Evolutionary conservation across 208 protist genomes (phyloP).

Genomic region (Crithidia expoeki): DNA sequence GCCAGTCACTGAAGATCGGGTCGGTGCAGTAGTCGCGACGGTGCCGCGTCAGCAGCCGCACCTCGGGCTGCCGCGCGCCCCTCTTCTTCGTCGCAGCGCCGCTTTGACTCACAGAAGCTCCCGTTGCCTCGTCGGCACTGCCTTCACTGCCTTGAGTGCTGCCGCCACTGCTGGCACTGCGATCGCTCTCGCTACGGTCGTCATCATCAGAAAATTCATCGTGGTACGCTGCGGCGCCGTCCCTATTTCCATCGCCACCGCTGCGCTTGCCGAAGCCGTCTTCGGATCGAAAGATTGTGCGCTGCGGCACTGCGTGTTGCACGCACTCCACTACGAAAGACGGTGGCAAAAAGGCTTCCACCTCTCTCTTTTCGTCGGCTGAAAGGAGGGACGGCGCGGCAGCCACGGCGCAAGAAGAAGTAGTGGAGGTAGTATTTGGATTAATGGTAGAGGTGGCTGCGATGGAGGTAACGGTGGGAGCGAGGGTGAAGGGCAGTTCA

Average conservation of each 20-base stretch:
- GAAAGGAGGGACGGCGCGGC: neutral
- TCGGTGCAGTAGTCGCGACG: constrained; percentile 40
- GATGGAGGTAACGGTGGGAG: constrained; percentile 13
- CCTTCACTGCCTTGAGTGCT: constrained; percentile 32
- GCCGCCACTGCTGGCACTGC: constrained; percentile 21
- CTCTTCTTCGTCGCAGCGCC: too few relatives aligned
- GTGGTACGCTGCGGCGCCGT: neutral
- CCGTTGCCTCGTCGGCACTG: too few relatives aligned
- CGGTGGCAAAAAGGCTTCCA: constrained; percentile 65
- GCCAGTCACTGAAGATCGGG: constrained; percentile 43
- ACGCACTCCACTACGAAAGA: constrained; percentile 50
- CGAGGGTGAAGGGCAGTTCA: constrained; percentile 73
- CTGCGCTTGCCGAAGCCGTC: neutral
- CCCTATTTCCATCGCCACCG: neutral
- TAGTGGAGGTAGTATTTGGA: too few relatives aligned
- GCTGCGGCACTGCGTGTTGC: constrained; percentile 27
- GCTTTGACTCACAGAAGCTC: too few relatives aligned
- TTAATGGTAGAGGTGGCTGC: too few relatives aligned
- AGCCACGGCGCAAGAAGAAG: neutral
- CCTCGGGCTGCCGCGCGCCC: neutral
- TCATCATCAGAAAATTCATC: neutral
- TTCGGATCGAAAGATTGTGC: neutral
- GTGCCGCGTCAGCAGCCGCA: constrained; percentile 18
- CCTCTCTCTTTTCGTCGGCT: constrained; percentile 20
- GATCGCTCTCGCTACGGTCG: neutral